Percentiles rank a stretch among this genome's conserved stretches.
Evolutionary conservation across 495 filamentous ascomycete species (phyloP).

Genomic region (Neurospora pannonica): DNA sequence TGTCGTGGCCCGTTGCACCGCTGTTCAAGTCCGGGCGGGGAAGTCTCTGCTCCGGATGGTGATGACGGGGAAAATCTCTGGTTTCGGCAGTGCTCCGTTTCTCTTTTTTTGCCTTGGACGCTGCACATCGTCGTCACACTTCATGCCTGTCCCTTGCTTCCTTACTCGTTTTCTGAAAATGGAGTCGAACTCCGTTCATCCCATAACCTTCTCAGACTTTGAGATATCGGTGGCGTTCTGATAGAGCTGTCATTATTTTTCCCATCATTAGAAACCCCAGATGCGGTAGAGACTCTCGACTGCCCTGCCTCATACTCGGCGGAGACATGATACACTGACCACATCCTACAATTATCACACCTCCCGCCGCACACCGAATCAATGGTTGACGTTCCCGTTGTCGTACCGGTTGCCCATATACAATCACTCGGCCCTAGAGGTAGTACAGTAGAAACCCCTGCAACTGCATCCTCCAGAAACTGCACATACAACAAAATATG

Average conservation of each 20-base stretch:
- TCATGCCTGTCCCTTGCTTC: not conserved
- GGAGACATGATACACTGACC: too few species aligned
- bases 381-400: not conserved
- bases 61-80: not conserved
- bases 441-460: too few species aligned
- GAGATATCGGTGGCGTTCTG: not conserved
- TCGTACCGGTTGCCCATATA: not conserved
- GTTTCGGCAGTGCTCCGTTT: not conserved
- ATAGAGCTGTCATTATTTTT: not conserved
- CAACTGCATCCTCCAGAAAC: too few species aligned
- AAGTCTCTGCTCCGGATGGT: not conserved
- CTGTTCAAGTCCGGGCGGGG: not conserved
- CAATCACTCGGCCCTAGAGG: not conserved
- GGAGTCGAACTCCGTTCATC: not conserved
- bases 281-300: not conserved
- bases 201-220: not conserved
- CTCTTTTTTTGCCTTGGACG: not conserved
- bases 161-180: not conserved
- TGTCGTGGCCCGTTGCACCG: not conserved
- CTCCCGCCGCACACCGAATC: not conserved
- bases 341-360: not conserved
- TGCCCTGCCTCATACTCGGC: not conserved
- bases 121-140: not conserved
- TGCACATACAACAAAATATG: too few species aligned
- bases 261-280: too few species aligned